Base-by-base conservation (phyloP, 805 yeast genomes). In the Barnettozyma siamensis region DNA sequence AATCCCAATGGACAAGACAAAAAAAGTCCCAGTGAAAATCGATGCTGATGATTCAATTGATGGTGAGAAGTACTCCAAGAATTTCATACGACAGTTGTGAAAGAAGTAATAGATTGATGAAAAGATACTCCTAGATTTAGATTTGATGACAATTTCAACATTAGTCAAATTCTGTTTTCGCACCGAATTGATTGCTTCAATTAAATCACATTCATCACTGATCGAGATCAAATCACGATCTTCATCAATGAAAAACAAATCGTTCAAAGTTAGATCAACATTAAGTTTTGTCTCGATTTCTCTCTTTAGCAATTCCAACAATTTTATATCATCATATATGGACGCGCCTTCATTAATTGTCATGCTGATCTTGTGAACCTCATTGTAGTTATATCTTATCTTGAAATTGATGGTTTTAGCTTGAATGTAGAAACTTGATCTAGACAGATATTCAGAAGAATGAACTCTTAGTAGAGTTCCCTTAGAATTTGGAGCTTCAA, bases 231-330 rank as follows among this genome's bases (percentile, higher is more conserved):
- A 37, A 43, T 69, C 71, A 2, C 57, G 59, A 21, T 65, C 72
- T 26, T 64, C 66, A 39, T 69, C 73, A 13, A 58, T 48, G 42
- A 67, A 69, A 26, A 66, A 59, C 10, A 69, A 39, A 17, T 64
- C 64, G 41, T 60, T 53, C 1, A 30, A 31, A n/a, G 42, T 46
- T 1, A 43, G 33, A 15, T 46, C 40, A 19, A 53, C 31, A 3
- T 48, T 44, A 12, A 65, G 35, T 38, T 48, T 58, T 11, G 41
- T 49, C 17, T 42, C 42, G 21, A 60, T 48, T 26, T 59, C 62
- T 6, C 19, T 8, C 37, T 51, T 47, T 31, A 60, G 46, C 23
- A 58, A 35, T 9, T 51, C 49, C n/a, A 47, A 42, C 3, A 56
- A 30, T 30, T 46, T 46, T 29, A 53, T 34, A 18, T 51, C 57